A percentile compares a stretch with the other conserved stretches of the same genome.
These are phyloP conservation scores for Penicillium antarcticum DNA, from an alignment of 495 filamentous ascomycete species.

Conservation along the genomic window DNA sequence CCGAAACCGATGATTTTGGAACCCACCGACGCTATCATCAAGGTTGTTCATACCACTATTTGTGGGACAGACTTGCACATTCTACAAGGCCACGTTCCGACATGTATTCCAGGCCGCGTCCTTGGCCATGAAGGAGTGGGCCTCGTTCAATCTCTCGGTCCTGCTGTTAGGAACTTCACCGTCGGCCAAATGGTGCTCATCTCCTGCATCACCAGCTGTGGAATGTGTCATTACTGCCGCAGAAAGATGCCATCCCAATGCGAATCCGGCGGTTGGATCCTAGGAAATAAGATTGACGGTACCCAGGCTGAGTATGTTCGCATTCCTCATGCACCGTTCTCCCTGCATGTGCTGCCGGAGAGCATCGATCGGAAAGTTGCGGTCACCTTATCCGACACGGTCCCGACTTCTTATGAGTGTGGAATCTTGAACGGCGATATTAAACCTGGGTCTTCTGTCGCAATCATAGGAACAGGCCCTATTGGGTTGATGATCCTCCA, in stretches of 20 bases:
- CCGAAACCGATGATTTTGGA: slow-evolving; percentile 64
- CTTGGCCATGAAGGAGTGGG: slow-evolving; percentile 83
- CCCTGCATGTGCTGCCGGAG: slow-evolving; percentile 34
- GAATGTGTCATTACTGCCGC: slow-evolving; percentile 34
- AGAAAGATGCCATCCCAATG: slow-evolving; percentile 37
- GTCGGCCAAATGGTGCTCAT: slow-evolving; percentile 40
- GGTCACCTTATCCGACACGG: slow-evolving; percentile 43
- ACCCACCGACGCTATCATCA: slow-evolving; percentile 71
- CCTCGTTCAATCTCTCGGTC: slow-evolving; percentile 64
- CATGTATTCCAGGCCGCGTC: slow-evolving; percentile 71
- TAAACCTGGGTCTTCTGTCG: slow-evolving; percentile 39
- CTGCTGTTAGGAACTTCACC: slow-evolving; percentile 48
- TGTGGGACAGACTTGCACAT: slow-evolving; percentile 81
- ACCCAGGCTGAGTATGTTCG: slow-evolving; percentile 51
- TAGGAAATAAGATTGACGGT: slow-evolving; percentile 45
- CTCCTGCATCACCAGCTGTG: slow-evolving; percentile 37
- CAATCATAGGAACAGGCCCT: slow-evolving; percentile 47
- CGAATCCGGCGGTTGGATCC: slow-evolving; percentile 38
- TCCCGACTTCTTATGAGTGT: slow-evolving; percentile 47
- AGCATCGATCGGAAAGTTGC: slow-evolving; percentile 33
- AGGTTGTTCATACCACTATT: slow-evolving; percentile 72
- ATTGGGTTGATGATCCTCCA: slow-evolving; percentile 45
- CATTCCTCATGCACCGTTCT: slow-evolving; percentile 42
- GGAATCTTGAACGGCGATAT: slow-evolving; percentile 42
- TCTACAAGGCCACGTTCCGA: slow-evolving; percentile 60